Evolutionary conservation across 176 grass and related monocot genomes (phyloP).

Genomic region (Carex littledalei): DNA sequence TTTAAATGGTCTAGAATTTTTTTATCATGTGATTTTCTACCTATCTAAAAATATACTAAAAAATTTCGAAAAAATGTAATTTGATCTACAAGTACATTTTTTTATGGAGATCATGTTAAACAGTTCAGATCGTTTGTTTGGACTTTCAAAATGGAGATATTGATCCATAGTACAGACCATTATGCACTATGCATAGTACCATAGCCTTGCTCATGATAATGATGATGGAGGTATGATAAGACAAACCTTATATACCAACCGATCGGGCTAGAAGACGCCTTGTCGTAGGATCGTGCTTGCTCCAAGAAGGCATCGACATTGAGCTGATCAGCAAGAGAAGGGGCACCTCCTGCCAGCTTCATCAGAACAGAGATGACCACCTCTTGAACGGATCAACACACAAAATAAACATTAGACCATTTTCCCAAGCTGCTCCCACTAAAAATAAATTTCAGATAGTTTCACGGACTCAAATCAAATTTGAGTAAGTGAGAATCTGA

Average conservation of each 20-base stretch:
- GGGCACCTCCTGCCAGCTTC: conserved; percentile 89
- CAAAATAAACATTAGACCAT: conserved; percentile 5
- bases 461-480: neutral
- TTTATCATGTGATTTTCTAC: no score
- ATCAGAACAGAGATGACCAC: conserved; percentile 96
- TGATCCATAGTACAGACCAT: no score
- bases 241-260: conserved; percentile 90
- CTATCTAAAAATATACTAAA: no score
- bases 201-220: neutral
- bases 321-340: conserved; percentile 75
- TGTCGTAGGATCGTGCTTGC: conserved; percentile 93
- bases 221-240: neutral
- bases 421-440: neutral
- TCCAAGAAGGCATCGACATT: conserved; percentile 96
- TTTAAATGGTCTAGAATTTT: no score
- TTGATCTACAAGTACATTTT: no score
- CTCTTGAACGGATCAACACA: conserved; percentile 57
- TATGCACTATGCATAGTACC: no score
- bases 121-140: no score
- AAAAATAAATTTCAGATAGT: neutral
- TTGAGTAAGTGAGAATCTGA: neutral
- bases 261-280: conserved; percentile 64
- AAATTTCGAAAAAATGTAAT: no score
- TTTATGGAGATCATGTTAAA: no score
- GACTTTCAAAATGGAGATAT: no score